Evolutionary conservation across 2,329 filamentous ascomycete species (phyloP), one percentile per base, ranked within the genome.

Genomic region (Aulographum hederae): DNA sequence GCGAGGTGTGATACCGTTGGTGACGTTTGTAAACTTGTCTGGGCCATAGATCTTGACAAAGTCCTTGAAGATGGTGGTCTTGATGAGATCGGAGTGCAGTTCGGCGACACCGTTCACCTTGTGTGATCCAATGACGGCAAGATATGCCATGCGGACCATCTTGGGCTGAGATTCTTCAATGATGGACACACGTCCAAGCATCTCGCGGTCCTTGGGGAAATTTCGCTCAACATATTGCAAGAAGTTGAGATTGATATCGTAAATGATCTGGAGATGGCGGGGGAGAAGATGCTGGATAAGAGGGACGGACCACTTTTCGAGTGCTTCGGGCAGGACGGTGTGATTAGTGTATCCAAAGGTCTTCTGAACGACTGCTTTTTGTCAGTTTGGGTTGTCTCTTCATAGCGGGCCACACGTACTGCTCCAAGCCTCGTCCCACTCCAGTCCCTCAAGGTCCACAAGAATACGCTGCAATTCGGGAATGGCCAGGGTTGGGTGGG

Each of bases 31-130:
- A 57, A 98, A 98, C 56, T 94, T 94, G 65, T 98, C 89, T 0
- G 78, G 77, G 3, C 89, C 89, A 46, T 89, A 98, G 41, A 98
- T 81, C 44, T 73, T 69, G 37, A 98, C 86, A 55, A 98, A 98
- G 54, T 98, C 89, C 56, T 89, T 94, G 72, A 98, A 95, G 43
- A 98, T 92, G n/a, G 89, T 98, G 0, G 85, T 91, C 63, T 89
- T 89, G 63, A 98, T 93, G 36, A 98, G 65, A 50, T 98, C 89
- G 1, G 89, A 98, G 59, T 98, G 89, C 41, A 98, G 61, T 58
- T 98, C 89, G 20, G 89, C 89, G 21, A 98, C 89, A 52, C 89
- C 89, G 44, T 98, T 98, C 61, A 98, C 85, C 63, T 95, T 98
- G 70, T 95, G 89, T 21, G 89, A 95, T 30, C 89, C 89, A 45